Base-by-base conservation (phyloP, 176 grass and related monocot genomes). In the Melocanna baccifera region DNA sequence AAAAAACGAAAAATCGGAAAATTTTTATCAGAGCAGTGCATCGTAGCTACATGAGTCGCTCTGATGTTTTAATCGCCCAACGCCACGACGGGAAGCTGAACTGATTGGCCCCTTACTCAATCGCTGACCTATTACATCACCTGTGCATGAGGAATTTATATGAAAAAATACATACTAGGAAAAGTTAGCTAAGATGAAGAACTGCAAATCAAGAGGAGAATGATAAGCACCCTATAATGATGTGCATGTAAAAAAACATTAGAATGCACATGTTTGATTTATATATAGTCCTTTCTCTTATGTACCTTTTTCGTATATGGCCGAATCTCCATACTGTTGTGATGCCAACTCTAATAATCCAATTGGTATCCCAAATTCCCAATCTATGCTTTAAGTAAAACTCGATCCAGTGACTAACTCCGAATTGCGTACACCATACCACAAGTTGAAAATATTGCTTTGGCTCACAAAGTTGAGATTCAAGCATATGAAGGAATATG, bases 311-410 rank as follows among this genome's bases (percentile, higher is more conserved):
- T 92, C 78, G 26, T 85, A 87, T 86, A 94, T 97, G 9, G 50
- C 77, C 5, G 86, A 94, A 71, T 94, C 94, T 51, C 88, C 90
- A 18, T 81, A 97, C 34, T 88, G 69, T 22, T 77, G 47, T 3
- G 82, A 80, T 37, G 70, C 75, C 45, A 94, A 85, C 46, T 92
- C 83, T 59, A 94, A 69, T 55, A 34, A 34, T 34, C 32, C 4
- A 34, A 34, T 34, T 97, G 92, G 84, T 91, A 92, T 10, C 88
- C 92, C 69, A 97, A 71, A 34, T 34, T 34, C 32, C 32, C 32
- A 34, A 34, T 87, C 94, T 88, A 87, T 94, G 89, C 76, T 97
- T 87, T 0, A 83, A 89, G 71, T 86, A 97, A 77, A 97, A 97
- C 56, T 97, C 80, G 82, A 94, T 86, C 91, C 94, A 97, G 71